These are phyloP conservation scores for Meyerozyma guilliermondii DNA, from an alignment of 1,139 yeast genomes.

Conservation along the genomic window DNA sequence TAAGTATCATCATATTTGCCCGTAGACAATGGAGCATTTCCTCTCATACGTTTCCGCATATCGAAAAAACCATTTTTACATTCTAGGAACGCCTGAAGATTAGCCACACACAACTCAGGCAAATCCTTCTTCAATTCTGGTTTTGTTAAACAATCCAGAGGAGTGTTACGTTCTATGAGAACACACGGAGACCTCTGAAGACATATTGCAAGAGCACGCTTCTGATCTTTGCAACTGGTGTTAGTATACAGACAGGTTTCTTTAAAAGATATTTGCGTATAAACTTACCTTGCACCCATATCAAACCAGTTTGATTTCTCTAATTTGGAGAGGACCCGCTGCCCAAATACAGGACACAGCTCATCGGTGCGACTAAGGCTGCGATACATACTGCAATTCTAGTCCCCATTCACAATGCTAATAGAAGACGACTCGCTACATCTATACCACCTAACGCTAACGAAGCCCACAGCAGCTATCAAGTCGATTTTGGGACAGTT, in stretches of 20 bases:
- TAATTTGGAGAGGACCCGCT: neutral
- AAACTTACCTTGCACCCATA: slow-evolving; percentile 15
- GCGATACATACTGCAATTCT: neutral
- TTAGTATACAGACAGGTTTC: slow-evolving; percentile 7
- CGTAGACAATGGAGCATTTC: slow-evolving; percentile 89
- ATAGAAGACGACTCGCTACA: slow-evolving; percentile 34
- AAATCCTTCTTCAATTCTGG: slow-evolving; percentile 71
- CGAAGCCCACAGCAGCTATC: slow-evolving; percentile 48
- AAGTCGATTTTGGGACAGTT: slow-evolving; percentile 66
- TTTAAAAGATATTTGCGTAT: neutral
- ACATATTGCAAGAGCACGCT: slow-evolving; percentile 90
- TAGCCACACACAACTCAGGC: slow-evolving; percentile 86
- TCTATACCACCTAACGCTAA: slow-evolving; percentile 66
- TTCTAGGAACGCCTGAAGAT: slow-evolving; percentile 79
- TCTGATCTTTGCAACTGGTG: slow-evolving; percentile 83
- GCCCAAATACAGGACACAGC: neutral
- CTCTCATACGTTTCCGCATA: slow-evolving; percentile 87
- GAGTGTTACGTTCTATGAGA: slow-evolving; percentile 81
- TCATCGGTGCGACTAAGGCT: neutral
- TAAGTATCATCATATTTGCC: slow-evolving; percentile 89
- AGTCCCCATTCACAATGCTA: neutral
- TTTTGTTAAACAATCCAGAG: slow-evolving; percentile 79
- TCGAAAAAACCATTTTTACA: slow-evolving; percentile 83
- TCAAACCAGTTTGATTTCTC: too few relatives aligned
- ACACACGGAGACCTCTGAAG: slow-evolving; percentile 96